Evolutionary conservation across 495 filamentous ascomycete species (phyloP), one percentile per base, ranked within the genome.

Genomic region (Hyphodiscus hymeniophilus): DNA sequence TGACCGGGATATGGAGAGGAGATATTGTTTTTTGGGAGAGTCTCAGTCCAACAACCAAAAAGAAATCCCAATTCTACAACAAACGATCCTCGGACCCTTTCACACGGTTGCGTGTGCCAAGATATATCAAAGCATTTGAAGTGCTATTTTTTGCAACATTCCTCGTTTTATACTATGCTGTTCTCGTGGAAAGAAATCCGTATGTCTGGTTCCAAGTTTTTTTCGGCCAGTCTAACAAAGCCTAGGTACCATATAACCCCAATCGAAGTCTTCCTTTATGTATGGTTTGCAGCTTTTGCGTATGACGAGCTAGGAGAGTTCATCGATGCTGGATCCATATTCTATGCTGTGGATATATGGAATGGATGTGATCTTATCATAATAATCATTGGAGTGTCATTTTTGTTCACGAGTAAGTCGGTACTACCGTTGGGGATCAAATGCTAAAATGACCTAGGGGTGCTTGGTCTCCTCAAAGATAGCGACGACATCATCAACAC

Each of bases 21-120:
- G 80, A 89, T 47, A 94, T 96, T 49, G 81, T 89, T 15, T 95
- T 95, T 60, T 97, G 90, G 89, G 84, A 94, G 51, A 79, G 71
- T 31, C 66, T 96, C 23, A 83, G 80, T 22, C 79, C 87, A 15
- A 69, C 86, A 55, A 81, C 86, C 0, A 79, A 65, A 24, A 97
- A 95, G 60, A 83, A 85, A 53, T 82, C 89, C 1, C 82, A 84
- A 15, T 75, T 88, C 40, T 95, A 94, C 65, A 89, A 87, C 61
- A 74, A 77, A 50, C 70, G 71, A 53, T 81, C 74, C 34, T 79
- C 85, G 24, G 90, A 94, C 61, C 85, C 84, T 2, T 95, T 84
- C 59, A 89, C 83, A 42, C 77, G 91, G 20, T 72, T 97, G 16
- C 72, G 89, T 42, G 89, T 95, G 0, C 91, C 91, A n/a, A 81